A percentile compares a stretch with the other conserved stretches of the same genome.
Evolutionary conservation across 441 rosid genomes (phyloP).

Genomic region (Pelargonium citronellum): DNA sequence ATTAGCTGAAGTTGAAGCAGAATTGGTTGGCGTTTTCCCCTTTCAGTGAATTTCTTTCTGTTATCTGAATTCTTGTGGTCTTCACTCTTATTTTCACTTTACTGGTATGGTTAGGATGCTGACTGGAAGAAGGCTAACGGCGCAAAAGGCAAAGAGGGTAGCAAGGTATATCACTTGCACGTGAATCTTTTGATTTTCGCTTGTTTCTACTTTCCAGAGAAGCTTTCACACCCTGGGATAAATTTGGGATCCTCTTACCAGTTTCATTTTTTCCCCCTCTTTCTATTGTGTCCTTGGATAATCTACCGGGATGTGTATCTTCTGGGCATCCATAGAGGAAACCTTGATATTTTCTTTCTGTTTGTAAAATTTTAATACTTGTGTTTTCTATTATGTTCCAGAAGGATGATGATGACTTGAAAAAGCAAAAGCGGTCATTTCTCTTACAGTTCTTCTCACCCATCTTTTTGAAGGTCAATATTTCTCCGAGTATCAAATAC

Average conservation of each 20-base stretch:
- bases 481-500: background rate
- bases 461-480: slow-evolving; percentile 17
- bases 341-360: background rate
- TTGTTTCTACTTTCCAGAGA: no score
- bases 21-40: slow-evolving; percentile 20
- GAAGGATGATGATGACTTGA: slow-evolving; percentile 15
- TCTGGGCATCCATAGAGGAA: background rate
- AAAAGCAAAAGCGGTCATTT: slow-evolving; percentile 21
- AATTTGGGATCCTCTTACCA: background rate
- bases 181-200: background rate
- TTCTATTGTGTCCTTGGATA: background rate
- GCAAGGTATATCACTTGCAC: background rate
- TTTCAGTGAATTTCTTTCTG: background rate
- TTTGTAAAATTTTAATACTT: background rate
- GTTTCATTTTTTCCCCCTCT: background rate
- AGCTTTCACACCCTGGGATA: no score
- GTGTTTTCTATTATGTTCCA: background rate
- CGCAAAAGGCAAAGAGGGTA: background rate
- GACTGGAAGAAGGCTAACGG: slow-evolving; percentile 8
- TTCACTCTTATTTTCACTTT: background rate
- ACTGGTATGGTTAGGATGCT: background rate
- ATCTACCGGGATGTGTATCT: background rate
- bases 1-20: slow-evolving; percentile 22
- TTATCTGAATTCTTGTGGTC: no score
- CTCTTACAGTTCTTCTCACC: slow-evolving; percentile 15